Percentiles rank a stretch among this genome's conserved stretches.
Evolutionary conservation across 2,329 filamentous ascomycete species (phyloP).

Genomic region (Bimuria novae-zelandiae): DNA sequence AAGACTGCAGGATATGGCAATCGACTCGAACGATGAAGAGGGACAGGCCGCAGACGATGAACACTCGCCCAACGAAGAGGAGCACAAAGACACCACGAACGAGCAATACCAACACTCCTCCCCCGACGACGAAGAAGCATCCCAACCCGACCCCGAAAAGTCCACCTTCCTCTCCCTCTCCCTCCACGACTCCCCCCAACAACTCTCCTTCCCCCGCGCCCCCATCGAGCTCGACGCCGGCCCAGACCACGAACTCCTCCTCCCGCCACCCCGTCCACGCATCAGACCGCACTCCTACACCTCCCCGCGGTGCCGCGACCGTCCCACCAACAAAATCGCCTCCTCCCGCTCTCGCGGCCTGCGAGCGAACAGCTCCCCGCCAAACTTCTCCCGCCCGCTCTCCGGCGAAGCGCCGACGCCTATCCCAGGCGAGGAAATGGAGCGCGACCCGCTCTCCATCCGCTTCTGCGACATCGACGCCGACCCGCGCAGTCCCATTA

Average conservation of each 20-base stretch:
- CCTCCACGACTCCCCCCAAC: conserved; percentile 3
- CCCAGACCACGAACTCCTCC: conserved; percentile 3
- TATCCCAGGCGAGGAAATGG: conserved; percentile 28
- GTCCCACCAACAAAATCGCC: conserved; percentile 34
- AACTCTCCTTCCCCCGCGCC: conserved; percentile 1
- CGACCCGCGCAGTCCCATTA: conserved; percentile 26
- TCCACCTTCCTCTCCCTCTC: neutral
- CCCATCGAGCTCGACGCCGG: conserved; percentile 6
- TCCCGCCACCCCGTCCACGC: neutral
- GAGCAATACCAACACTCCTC: neutral
- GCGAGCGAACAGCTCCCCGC: conserved; percentile 29
- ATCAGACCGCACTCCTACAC: conserved; percentile 33
- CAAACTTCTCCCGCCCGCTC: conserved; percentile 29
- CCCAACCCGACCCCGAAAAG: neutral
- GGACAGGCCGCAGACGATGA: neutral
- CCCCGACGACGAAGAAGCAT: neutral
- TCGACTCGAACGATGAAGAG: neutral
- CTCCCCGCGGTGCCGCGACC: conserved; percentile 28
- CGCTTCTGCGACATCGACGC: conserved; percentile 22
- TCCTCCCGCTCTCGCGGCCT: conserved; percentile 35
- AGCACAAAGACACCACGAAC: neutral
- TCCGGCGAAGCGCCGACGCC: conserved; percentile 23
- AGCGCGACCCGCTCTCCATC: conserved; percentile 25
- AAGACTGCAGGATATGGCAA: conserved; percentile 1
- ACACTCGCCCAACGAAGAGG: neutral